Evolutionary conservation across 2,329 filamentous ascomycete genomes (phyloP).

Genomic region (Allantophomopsis lycopodina): DNA sequence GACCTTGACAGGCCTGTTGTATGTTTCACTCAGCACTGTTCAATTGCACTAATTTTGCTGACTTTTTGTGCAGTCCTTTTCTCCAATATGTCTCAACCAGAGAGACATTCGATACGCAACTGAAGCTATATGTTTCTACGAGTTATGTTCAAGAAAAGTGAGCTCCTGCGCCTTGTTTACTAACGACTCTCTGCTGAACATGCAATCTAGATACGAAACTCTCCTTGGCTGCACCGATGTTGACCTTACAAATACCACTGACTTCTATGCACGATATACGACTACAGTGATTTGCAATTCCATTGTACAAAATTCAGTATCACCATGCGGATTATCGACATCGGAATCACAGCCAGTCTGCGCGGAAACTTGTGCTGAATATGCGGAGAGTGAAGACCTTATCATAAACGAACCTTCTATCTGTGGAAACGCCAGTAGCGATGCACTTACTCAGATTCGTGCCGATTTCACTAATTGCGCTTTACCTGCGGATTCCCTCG

Average conservation of each 20-base stretch:
- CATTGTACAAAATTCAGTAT: slow-evolving; percentile 79
- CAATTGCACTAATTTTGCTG: slow-evolving; percentile 4
- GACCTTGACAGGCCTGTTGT: slow-evolving; percentile 49
- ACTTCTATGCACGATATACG: slow-evolving; percentile 86
- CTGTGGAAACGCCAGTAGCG: slow-evolving; percentile 51
- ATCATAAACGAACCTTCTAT: slow-evolving; percentile 62
- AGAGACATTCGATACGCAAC: slow-evolving; percentile 61
- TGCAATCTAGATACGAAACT: slow-evolving; percentile 54
- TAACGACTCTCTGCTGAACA: slow-evolving; percentile 12
- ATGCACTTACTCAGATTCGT: slow-evolving; percentile 65
- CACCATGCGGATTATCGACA: slow-evolving; percentile 51
- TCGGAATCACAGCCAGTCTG: slow-evolving; percentile 63
- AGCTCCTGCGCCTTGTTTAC: slow-evolving; percentile 14
- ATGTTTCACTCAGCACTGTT: slow-evolving; percentile 21
- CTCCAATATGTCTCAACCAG: slow-evolving; percentile 67
- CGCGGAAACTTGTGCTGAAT: slow-evolving; percentile 78
- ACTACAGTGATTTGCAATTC: slow-evolving; percentile 87
- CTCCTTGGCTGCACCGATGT: slow-evolving; percentile 70
- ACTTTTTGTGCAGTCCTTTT: slow-evolving; percentile 52
- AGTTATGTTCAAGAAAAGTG: slow-evolving; percentile 71
- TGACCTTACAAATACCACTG: slow-evolving; percentile 63
- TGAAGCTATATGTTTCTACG: slow-evolving; percentile 60
- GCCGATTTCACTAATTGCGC: slow-evolving; percentile 89
- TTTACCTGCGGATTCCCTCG: slow-evolving; percentile 67
- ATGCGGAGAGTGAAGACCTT: slow-evolving; percentile 77